Evolutionary conservation across 495 filamentous ascomycete species (phyloP).

Genomic region (Endocarpon pusillum): DNA sequence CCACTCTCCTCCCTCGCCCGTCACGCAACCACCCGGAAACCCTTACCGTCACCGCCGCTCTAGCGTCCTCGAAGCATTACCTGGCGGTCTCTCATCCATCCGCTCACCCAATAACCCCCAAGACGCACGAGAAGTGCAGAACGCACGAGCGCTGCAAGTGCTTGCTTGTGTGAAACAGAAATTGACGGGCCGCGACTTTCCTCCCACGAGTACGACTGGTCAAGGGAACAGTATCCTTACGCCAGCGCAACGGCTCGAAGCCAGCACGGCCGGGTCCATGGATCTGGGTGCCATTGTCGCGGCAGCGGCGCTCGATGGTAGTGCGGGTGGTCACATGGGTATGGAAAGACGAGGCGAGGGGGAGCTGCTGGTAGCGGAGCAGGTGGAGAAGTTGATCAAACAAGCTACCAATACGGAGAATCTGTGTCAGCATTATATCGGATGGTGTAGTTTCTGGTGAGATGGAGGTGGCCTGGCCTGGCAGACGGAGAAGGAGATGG

Average conservation of each 20-base stretch:
- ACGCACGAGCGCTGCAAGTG: conserved; percentile 82
- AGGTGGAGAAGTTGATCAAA: conserved; percentile 83
- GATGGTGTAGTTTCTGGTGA: conserved; percentile 90
- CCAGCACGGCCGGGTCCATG: neutral
- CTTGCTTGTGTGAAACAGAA: conserved; percentile 87
- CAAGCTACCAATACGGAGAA: conserved; percentile 96
- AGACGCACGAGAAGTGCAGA: conserved; percentile 61
- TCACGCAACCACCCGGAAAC: conserved; percentile 32
- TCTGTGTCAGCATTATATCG: conserved; percentile 96
- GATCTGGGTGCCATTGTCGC: too few relatives aligned
- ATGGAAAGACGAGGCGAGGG: conserved; percentile 23
- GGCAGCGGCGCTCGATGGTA: too few relatives aligned
- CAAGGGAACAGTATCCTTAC: too few relatives aligned
- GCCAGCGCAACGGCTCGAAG: too few relatives aligned
- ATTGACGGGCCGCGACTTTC: conserved; percentile 59
- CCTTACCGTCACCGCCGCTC: conserved; percentile 29
- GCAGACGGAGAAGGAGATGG: neutral
- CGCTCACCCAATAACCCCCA: conserved; percentile 25
- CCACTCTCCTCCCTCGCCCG: conserved; percentile 18
- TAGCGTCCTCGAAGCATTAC: conserved; percentile 26
- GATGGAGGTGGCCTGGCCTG: neutral
- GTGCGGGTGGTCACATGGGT: conserved; percentile 20
- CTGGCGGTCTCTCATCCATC: conserved; percentile 28
- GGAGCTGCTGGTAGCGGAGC: conserved; percentile 69
- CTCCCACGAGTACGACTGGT: too few relatives aligned